Evolutionary conservation across 345 rosid genomes (phyloP), one percentile per base, ranked within the genome.

Genomic region (Aegle marmelos): DNA sequence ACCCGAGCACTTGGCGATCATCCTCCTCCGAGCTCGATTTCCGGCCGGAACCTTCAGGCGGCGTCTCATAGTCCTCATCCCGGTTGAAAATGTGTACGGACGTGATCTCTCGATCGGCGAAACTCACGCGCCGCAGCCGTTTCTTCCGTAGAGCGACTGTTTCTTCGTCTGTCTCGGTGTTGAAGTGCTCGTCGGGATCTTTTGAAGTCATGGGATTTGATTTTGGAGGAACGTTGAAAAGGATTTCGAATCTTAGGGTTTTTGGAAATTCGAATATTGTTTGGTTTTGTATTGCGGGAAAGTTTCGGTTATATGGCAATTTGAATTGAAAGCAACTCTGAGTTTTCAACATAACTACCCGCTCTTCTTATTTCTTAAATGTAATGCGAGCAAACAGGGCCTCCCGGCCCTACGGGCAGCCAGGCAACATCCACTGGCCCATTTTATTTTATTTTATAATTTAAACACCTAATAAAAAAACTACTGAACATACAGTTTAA

Each of bases 111-210:
- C 90, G 86, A 87, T 96, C 98, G 24, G 97, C 99, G 73, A 96
- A 96, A 90, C 99, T 96, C 77, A 96, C 99, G 62, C 99, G 93
- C 72, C 99, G 89, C 71, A 88, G 83, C 11, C 97, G 95, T 79
- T 91, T 94, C 84, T 82, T 83, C 39, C 85, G 84, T 53, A 84
- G 84, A 0, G 96, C 98, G 34, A 88, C 57, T 50, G 92, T 89
- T 79, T 90, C 98, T 62, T 90, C 97, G 54, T 90, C 98, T 24
- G 97, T 91, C 73, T 82, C 94, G 68, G 85, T 85, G 88, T 82
- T 73, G 75, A 80, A 77, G 22, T 82, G 83, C 57, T 90, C 90
- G 50, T 85, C 89, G 7, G 80, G 88, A 2, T 78, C 83, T 74
- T 75, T 83, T 28, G 92, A 89, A 13, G 87, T 85, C 92, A 90